Conservation (phyloP, 495 filamentous ascomycete genomes). For the Apiosordaria backusii region DNA sequence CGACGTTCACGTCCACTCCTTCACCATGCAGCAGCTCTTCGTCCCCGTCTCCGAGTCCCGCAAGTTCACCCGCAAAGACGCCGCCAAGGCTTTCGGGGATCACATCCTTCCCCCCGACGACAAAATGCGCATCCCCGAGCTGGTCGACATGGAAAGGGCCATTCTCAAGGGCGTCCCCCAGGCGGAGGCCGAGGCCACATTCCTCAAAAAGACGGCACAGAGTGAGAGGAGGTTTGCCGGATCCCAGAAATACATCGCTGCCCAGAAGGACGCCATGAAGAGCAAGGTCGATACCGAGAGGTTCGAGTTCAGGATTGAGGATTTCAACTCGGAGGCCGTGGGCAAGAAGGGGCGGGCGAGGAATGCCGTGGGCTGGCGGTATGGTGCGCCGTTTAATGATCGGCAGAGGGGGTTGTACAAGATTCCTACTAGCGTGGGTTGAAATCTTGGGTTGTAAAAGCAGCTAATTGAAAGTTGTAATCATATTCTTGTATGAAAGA, state of each 20-base stretch:
- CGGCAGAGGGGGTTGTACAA: slow-evolving; percentile 44
- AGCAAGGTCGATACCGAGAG: slow-evolving; percentile 47
- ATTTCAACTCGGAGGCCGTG: slow-evolving; percentile 49
- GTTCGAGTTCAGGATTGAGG: slow-evolving; percentile 79
- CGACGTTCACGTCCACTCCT: slow-evolving; percentile 77
- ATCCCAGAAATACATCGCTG: slow-evolving; percentile 41
- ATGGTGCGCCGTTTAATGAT: slow-evolving; percentile 50
- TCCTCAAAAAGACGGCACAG: slow-evolving; percentile 27
- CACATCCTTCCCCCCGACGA: slow-evolving; percentile 75
- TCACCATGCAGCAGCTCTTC: slow-evolving; percentile 82
- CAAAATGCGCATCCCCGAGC: slow-evolving; percentile 84
- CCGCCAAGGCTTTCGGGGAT: slow-evolving; percentile 74
- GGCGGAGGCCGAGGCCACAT: slow-evolving; percentile 38
- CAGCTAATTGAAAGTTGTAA: too few species aligned
- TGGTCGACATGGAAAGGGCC: slow-evolving; percentile 62
- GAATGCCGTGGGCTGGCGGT: slow-evolving; percentile 57
- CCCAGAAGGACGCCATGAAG: slow-evolving; percentile 41
- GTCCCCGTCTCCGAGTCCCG: slow-evolving; percentile 86
- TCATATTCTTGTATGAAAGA: neutral
- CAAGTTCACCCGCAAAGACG: slow-evolving; percentile 82
- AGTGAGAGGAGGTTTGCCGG: slow-evolving; percentile 35
- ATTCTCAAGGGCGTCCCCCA: slow-evolving; percentile 11
- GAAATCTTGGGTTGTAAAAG: neutral
- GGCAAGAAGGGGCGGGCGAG: slow-evolving; percentile 49
- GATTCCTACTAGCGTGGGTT: slow-evolving; percentile 43